A percentile compares a stretch with the other conserved stretches of the same genome.
phyloP scores from a whole-genome alignment of 805 yeast genomes.

The Barnettozyma populi region DNA sequence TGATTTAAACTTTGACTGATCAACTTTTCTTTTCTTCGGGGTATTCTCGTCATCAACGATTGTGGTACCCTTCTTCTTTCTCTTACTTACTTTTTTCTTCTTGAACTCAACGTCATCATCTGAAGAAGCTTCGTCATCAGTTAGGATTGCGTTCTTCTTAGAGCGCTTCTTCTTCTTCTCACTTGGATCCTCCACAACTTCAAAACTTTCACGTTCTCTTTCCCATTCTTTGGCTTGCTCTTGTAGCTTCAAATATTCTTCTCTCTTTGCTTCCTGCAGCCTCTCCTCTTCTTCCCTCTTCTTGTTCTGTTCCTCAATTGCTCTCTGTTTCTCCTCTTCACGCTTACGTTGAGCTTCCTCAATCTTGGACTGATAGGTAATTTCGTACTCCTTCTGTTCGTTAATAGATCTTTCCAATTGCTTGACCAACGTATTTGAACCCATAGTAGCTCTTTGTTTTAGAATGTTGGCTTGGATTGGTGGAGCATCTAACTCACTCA shows the following conservation, averaged over 20 bases:
- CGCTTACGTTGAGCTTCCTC: conserved; percentile 63
- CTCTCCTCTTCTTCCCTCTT: conserved; percentile 44
- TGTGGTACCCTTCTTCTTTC: conserved; percentile 21
- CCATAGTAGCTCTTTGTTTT: conserved; percentile 82
- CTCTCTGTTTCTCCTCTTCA: conserved; percentile 41
- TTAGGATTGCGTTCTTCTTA: conserved; percentile 39
- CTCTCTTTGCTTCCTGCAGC: conserved; percentile 34
- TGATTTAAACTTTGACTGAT: conserved; percentile 27
- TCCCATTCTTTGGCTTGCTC: conserved; percentile 56
- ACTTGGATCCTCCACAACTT: conserved; percentile 34
- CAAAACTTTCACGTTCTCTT: conserved; percentile 39
- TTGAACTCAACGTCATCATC: conserved; percentile 5
- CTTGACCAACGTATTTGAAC: conserved; percentile 65
- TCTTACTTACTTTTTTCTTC: conserved; percentile 18
- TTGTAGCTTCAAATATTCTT: conserved; percentile 44
- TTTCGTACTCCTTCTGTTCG: conserved; percentile 68
- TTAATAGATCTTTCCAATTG: conserved; percentile 65
- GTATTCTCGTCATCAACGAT: conserved; percentile 27
- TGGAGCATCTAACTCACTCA: conserved; percentile 55
- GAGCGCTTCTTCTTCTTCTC: conserved; percentile 30
- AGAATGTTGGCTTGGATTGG: conserved; percentile 79
- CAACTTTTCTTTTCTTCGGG: conserved; percentile 25
- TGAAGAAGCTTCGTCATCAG: conserved; percentile 24
- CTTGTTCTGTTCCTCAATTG: conserved; percentile 43
- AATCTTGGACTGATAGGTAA: conserved; percentile 50